Percentiles rank a stretch among this genome's conserved stretches.
These are phyloP conservation scores for Penicillium janthinellum DNA, from an alignment of 2,329 filamentous ascomycete species.

Conservation along the genomic window DNA sequence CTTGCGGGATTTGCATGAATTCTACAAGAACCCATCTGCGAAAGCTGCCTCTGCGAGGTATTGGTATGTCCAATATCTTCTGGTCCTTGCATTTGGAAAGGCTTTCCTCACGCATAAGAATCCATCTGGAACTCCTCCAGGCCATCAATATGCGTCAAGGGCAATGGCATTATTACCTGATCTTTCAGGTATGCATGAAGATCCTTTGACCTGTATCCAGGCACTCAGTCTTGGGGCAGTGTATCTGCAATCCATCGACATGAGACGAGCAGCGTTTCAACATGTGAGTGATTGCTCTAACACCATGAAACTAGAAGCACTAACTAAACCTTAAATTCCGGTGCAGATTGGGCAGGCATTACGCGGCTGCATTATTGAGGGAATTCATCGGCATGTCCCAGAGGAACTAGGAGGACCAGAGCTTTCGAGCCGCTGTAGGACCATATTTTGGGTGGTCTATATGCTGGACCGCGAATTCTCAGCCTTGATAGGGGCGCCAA, in stretches of 20 bases:
- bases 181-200: constrained; percentile 34
- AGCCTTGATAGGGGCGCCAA: constrained; percentile 31
- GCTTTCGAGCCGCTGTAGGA: constrained; percentile 27
- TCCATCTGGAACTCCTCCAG: constrained; percentile 34
- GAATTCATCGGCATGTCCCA: constrained; percentile 31
- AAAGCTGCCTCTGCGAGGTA: constrained; percentile 37
- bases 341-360: constrained; percentile 32
- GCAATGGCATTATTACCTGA: constrained; percentile 46
- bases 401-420: constrained; percentile 27
- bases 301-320: not conserved
- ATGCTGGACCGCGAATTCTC: constrained; percentile 34
- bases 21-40: constrained; percentile 39
- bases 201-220: constrained; percentile 37
- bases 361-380: constrained; percentile 32
- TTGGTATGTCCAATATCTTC: constrained; percentile 57
- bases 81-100: constrained; percentile 60
- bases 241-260: constrained; percentile 47
- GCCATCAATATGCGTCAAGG: constrained; percentile 43
- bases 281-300: constrained; percentile 33
- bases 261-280: constrained; percentile 44
- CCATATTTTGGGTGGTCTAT: constrained; percentile 34
- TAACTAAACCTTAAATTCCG: not conserved
- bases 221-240: constrained; percentile 40
- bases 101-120: constrained; percentile 49
- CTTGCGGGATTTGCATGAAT: constrained; percentile 42